These are phyloP conservation scores for Hyphochytrium catenoides DNA, from an alignment of 352 stramenopile species.

Conservation along the genomic window DNA sequence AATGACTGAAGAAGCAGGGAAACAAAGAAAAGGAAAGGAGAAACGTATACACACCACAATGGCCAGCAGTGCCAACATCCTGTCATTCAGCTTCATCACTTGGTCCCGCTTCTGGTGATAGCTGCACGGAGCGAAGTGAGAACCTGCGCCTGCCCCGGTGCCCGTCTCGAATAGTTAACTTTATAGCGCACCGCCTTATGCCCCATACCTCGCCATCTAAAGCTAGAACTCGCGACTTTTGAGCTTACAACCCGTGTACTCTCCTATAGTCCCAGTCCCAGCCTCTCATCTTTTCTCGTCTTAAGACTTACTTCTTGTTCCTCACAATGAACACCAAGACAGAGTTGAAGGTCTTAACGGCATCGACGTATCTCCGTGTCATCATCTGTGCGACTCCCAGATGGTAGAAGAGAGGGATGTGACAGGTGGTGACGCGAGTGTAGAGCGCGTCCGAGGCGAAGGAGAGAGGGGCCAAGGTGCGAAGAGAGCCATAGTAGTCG, in stretches of 20 bases:
- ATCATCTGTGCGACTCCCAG: constrained; percentile 90
- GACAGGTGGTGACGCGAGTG: constrained; percentile 66
- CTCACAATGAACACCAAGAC: constrained; percentile 24
- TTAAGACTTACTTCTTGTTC: too few relatives aligned
- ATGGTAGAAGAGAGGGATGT: constrained; percentile 91
- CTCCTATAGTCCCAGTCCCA: too few relatives aligned
- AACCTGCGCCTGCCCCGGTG: too few relatives aligned
- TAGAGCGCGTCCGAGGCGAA: constrained; percentile 39
- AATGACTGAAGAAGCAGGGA: constrained; percentile 18
- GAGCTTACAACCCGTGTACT: too few relatives aligned
- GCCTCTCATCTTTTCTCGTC: too few relatives aligned
- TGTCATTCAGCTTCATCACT: constrained; percentile 81
- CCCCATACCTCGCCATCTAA: too few relatives aligned
- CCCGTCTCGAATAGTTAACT: too few relatives aligned
- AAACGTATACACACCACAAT: constrained; percentile 69
- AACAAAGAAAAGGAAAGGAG: constrained; percentile 13
- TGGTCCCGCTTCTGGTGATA: too few relatives aligned
- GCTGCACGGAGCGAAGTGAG: too few relatives aligned
- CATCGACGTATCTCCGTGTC: constrained; percentile 83
- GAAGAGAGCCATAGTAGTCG: constrained; percentile 83
- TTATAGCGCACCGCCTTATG: too few relatives aligned
- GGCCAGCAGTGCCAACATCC: constrained; percentile 75
- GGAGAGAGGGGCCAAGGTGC: constrained; percentile 52
- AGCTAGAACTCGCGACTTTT: too few relatives aligned
- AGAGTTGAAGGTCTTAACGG: constrained; percentile 20